These are phyloP conservation scores for Aschersonia sp. DNA, from an alignment of 2,329 filamentous ascomycete genomes.

Conservation along the genomic window DNA sequence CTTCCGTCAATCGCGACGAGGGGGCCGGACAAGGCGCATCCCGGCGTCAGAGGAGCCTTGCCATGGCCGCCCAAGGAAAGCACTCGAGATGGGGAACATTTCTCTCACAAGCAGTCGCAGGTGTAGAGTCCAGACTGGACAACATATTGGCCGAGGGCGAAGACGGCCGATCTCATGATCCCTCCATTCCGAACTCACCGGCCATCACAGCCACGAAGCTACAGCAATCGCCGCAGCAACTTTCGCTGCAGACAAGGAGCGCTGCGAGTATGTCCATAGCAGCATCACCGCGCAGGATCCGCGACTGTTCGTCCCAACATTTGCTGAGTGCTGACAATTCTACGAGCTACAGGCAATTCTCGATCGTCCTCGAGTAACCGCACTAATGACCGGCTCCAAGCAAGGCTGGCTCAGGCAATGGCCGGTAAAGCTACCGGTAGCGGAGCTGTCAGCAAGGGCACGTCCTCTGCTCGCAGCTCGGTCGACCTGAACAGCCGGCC, in stretches of 20 bases:
- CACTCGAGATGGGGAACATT: slow-evolving; percentile 58
- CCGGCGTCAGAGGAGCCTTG: neutral
- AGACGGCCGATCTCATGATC: slow-evolving; percentile 18
- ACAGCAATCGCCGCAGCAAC: slow-evolving; percentile 4
- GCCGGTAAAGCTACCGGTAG: slow-evolving; percentile 44
- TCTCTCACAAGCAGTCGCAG: slow-evolving; percentile 79
- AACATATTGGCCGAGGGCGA: slow-evolving; percentile 77
- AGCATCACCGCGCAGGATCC: neutral
- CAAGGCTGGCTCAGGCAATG: slow-evolving; percentile 76
- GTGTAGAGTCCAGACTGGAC: slow-evolving; percentile 85
- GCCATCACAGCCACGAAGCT: slow-evolving; percentile 11
- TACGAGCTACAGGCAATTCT: slow-evolving; percentile 24
- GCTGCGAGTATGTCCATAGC: neutral
- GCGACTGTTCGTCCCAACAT: too few relatives aligned
- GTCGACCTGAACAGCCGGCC: slow-evolving; percentile 16
- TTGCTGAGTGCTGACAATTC: too few relatives aligned
- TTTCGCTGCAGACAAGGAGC: slow-evolving; percentile 9
- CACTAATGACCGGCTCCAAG: slow-evolving; percentile 72
- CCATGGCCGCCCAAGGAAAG: slow-evolving; percentile 36
- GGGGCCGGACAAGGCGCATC: neutral
- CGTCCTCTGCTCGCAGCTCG: slow-evolving; percentile 19
- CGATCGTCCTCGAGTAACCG: slow-evolving; percentile 49
- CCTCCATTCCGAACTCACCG: neutral
- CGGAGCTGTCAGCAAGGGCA: slow-evolving; percentile 28
- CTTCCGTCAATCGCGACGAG: neutral